A percentile compares a stretch with the other conserved stretches of the same genome.
Evolutionary conservation across 768 basidiomycete genomes (phyloP).

Genomic region (Gloeopeniophorella convolvens): DNA sequence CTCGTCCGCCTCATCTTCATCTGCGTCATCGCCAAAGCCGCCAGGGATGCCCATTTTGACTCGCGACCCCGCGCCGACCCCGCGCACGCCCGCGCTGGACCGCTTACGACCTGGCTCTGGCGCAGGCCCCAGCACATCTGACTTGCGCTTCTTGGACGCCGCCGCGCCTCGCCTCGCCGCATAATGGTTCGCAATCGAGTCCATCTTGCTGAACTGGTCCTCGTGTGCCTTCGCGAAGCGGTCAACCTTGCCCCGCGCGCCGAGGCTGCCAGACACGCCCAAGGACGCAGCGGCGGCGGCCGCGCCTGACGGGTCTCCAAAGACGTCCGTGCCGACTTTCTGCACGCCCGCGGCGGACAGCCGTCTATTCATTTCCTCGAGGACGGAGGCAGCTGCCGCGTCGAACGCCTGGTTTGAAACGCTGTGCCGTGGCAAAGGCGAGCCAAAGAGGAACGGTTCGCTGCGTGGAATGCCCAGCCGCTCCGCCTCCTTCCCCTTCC

Average conservation of each 20-base stretch:
- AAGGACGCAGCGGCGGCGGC: not conserved
- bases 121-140: constrained; percentile 43
- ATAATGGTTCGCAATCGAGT: constrained; percentile 56
- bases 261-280: constrained; percentile 1
- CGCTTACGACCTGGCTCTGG: constrained; percentile 25
- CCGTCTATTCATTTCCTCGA: constrained; percentile 79
- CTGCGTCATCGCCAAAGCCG: constrained; percentile 49
- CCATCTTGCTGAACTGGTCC: constrained; percentile 68
- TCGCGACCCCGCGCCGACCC: constrained; percentile 42
- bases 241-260: constrained; percentile 15
- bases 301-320: constrained; percentile 28
- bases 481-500: too few relatives aligned
- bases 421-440: constrained; percentile 57
- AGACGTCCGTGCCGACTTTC: constrained; percentile 39
- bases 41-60: constrained; percentile 45
- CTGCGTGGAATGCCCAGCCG: constrained; percentile 25
- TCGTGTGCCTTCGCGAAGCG: constrained; percentile 57
- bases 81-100: constrained; percentile 33
- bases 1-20: constrained; percentile 36
- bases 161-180: constrained; percentile 34
- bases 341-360: constrained; percentile 52
- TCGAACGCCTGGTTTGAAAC: constrained; percentile 63
- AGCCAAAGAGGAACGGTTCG: constrained; percentile 71
- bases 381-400: constrained; percentile 56
- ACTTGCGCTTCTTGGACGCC: constrained; percentile 38